Conservation (phyloP, 371 early-diverging fungal species). For the Smittium mucronatum region DNA sequence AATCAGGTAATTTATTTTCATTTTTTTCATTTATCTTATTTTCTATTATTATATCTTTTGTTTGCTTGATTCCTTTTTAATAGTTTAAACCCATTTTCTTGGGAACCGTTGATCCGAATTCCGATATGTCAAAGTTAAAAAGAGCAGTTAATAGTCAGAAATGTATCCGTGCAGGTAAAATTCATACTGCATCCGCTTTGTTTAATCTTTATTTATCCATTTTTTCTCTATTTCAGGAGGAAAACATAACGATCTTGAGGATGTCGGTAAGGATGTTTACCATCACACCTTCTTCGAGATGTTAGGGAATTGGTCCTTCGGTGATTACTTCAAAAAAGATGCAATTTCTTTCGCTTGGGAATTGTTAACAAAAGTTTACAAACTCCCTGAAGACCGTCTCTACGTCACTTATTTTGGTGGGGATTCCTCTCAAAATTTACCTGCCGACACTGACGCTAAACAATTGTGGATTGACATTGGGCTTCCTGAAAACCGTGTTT, state of each 20-base stretch:
- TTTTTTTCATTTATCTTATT: conserved; percentile 30
- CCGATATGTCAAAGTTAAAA: conserved; percentile 76
- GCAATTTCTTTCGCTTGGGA: conserved; percentile 92
- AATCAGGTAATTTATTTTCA: conserved; percentile 67
- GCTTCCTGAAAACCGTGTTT: conserved; percentile 66
- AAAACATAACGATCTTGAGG: conserved; percentile 99
- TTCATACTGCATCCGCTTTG: neutral
- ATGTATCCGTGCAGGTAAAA: conserved; percentile 92
- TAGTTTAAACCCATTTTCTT: conserved; percentile 96
- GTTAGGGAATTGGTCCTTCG: conserved; percentile 99
- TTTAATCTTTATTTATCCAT: neutral
- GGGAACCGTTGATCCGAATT: conserved; percentile 85
- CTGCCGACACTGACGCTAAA: conserved; percentile 86
- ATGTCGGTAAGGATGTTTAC: conserved; percentile 99
- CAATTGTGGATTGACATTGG: conserved; percentile 90
- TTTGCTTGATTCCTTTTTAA: neutral
- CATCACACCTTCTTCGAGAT: conserved; percentile 99
- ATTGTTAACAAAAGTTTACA: conserved; percentile 82
- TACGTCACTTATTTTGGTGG: conserved; percentile 99
- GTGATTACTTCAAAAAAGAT: conserved; percentile 98
- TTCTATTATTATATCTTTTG: neutral
- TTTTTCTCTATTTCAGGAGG: conserved; percentile 55
- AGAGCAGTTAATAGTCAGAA: conserved; percentile 96
- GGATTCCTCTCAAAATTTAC: conserved; percentile 63
- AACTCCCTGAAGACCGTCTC: conserved; percentile 74